Evolutionary conservation across 805 yeast species (phyloP).

Genomic region (Candida maesae): DNA sequence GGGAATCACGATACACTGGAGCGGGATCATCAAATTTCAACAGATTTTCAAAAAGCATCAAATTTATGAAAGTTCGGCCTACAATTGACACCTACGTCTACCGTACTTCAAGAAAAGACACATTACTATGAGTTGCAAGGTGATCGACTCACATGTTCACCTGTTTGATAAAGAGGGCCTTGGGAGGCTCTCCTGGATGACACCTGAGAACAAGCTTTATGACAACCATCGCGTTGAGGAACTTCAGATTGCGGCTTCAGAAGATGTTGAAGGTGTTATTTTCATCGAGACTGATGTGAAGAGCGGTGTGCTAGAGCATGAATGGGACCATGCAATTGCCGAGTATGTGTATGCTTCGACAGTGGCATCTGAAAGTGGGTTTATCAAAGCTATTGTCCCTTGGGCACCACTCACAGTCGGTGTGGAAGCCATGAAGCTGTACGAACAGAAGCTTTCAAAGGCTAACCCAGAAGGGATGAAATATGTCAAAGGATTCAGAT

Average conservation of each 20-base stretch:
- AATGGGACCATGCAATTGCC: constrained; percentile 15
- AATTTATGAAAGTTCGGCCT: too few relatives aligned
- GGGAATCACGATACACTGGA: too few relatives aligned
- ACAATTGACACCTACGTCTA: too few relatives aligned
- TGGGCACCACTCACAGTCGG: constrained; percentile 44
- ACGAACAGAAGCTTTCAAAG: constrained; percentile 16
- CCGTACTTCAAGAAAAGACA: too few relatives aligned
- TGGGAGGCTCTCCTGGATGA: constrained; percentile 16
- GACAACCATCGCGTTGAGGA: constrained; percentile 14
- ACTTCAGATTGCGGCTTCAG: not conserved
- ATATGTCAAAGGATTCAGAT: constrained; percentile 38
- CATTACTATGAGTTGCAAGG: too few relatives aligned
- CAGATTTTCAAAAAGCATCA: too few relatives aligned
- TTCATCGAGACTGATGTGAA: constrained; percentile 20
- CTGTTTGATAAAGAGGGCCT: constrained; percentile 15
- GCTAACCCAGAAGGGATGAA: constrained; percentile 10
- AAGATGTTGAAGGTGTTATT: constrained; percentile 9
- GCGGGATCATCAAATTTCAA: too few relatives aligned
- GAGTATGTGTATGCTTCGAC: constrained; percentile 13
- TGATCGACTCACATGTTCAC: constrained; percentile 23
- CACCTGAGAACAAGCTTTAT: constrained; percentile 9
- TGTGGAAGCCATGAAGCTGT: constrained; percentile 14
- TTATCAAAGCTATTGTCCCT: constrained; percentile 34
- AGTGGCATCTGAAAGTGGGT: not conserved
- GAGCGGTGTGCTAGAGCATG: constrained; percentile 9